Evolutionary conservation across 257 asterid genomes (phyloP), one percentile per base, ranked within the genome.

Genomic region (Primulina tabacum): DNA sequence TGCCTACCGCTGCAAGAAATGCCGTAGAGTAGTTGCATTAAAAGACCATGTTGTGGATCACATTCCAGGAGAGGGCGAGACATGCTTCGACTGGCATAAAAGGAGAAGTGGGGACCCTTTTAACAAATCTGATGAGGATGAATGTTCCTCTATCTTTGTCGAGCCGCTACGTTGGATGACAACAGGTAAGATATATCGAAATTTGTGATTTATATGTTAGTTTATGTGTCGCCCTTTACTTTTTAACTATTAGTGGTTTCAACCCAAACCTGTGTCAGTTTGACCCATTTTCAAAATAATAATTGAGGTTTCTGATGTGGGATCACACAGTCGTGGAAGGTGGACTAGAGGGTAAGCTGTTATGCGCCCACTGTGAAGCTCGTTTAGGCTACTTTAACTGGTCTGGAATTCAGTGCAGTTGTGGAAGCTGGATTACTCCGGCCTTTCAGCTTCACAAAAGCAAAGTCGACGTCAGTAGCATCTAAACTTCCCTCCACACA

Each of bases 111-210:
- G 96, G 60, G 84, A 79, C 69, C 85, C 77, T 56, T 87, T 83
- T 73, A 80, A 68, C 80, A 85, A 76, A 73, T 78, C 87, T 17
- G 86, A 72, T 10, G 92, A 83, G 1, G 72, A 73, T 26, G 96
- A 86, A 69, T 90, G 99, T 76, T 87, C 97, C 6, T 94, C 97
- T 33, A 64, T 94, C 80, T 94, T 94, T 76, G 85, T 93, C 58
- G 99, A 93, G 90, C 99, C 99, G 73, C 94, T 93, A 20, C 88
- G 88, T 67, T 93, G 97, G 99, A 93, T 93, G 99, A 83, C 81
- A 72, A 75, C 87, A 81, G 97, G 99, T 93, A 81, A 47, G 2
- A n/a, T 29, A 37, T 4, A 11, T 9, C 71, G 1, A n/a, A 38
- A 38, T 16, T 9, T 10, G 16, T 38, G 50, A 38, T 38, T 4